These are phyloP conservation scores for Suzukiozyma palmioleophila DNA, from an alignment of 1,139 yeast species.

Conservation along the genomic window DNA sequence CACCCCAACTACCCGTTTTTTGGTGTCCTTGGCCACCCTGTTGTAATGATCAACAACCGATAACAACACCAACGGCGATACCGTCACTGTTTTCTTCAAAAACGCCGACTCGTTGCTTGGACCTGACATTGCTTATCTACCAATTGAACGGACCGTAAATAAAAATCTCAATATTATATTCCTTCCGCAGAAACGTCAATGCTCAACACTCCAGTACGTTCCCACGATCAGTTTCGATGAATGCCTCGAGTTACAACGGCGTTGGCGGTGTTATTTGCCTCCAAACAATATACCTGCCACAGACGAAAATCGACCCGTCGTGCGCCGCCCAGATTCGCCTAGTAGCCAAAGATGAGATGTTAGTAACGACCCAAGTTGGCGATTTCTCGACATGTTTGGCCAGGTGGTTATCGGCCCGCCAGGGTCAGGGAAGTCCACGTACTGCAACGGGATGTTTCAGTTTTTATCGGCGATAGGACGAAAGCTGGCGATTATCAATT, in stretches of 20 bases:
- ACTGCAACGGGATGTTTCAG: constrained; percentile 88
- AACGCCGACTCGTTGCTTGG: constrained; percentile 29
- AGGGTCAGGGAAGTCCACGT: constrained; percentile 95
- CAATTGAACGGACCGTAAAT: too few species aligned
- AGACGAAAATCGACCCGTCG: too few species aligned
- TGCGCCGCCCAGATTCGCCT: too few species aligned
- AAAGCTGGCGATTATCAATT: constrained; percentile 72
- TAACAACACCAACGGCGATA: constrained; percentile 90
- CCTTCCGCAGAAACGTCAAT: too few species aligned
- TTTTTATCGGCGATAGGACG: constrained; percentile 92
- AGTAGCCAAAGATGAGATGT: too few species aligned
- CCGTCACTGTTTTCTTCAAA: constrained; percentile 66
- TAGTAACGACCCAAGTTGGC: too few species aligned
- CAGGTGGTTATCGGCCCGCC: constrained; percentile 97
- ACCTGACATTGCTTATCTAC: constrained; percentile 6
- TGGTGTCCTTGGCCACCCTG: constrained; percentile 64
- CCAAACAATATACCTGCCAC: too few species aligned
- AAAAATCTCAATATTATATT: too few species aligned
- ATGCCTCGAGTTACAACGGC: too few species aligned
- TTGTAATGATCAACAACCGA: constrained; percentile 96
- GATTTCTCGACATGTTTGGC: constrained; percentile 51
- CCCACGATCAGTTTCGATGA: too few species aligned
- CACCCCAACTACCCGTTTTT: constrained; percentile 90
- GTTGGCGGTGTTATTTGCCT: too few species aligned
- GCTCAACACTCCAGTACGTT: too few species aligned